These are phyloP conservation scores for Anethum foeniculum DNA, from an alignment of 140 eudicot genomes.

Conservation along the genomic window DNA sequence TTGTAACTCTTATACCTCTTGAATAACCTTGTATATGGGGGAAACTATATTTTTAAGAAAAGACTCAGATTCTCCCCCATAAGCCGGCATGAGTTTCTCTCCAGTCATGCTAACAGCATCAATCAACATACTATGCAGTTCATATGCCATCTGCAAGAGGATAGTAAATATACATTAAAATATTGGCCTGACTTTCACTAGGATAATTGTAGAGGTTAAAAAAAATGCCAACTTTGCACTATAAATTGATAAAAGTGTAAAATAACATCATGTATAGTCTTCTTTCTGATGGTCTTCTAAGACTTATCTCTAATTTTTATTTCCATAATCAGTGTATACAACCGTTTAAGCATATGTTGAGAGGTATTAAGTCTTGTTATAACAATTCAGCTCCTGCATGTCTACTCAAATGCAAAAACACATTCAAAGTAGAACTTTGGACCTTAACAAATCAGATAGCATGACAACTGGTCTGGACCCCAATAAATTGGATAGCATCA, in stretches of 20 bases:
- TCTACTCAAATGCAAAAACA: not conserved
- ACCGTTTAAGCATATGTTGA: not conserved
- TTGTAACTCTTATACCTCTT: constrained; percentile 39
- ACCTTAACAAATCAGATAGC: not conserved
- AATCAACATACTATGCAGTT: constrained; percentile 74
- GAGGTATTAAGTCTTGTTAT: not conserved
- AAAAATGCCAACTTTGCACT: not conserved
- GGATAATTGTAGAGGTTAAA: not conserved
- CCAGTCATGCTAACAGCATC: constrained; percentile 71
- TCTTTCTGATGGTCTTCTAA: not conserved
- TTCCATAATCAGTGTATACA: not conserved
- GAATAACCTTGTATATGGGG: constrained; percentile 70
- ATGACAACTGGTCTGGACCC: not conserved
- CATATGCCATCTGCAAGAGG: constrained; percentile 75
- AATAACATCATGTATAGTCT: not conserved
- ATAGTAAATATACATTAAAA: not conserved
- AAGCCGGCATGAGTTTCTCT: constrained; percentile 68
- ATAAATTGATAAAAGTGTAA: not conserved
- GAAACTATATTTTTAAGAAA: constrained; percentile 62
- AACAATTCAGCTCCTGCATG: not conserved
- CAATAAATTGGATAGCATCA: not conserved
- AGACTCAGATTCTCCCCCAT: constrained; percentile 62
- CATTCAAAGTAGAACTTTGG: not conserved
- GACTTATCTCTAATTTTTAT: not conserved
- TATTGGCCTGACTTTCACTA: not conserved